Conservation (phyloP, 2,329 filamentous ascomycete genomes). For the Cytospora schulzeri region DNA sequence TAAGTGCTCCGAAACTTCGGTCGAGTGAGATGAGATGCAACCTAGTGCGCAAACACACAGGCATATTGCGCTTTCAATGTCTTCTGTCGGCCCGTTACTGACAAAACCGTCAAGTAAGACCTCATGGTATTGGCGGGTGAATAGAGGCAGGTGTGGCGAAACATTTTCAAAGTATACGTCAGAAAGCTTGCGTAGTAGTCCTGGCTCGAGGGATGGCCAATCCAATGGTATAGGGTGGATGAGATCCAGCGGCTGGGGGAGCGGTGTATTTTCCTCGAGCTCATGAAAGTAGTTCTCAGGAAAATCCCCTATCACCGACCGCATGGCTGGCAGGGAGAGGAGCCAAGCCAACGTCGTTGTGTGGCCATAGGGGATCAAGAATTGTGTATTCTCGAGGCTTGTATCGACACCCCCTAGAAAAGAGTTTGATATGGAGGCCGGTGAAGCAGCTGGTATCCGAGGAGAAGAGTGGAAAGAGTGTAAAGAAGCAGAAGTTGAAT, state of each 20-base stretch:
- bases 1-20: background rate
- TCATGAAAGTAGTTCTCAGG: slow-evolving; percentile 39
- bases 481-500: slow-evolving; percentile 15
- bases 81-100: slow-evolving; percentile 32
- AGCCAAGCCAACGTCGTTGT: slow-evolving; percentile 39
- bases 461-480: slow-evolving; percentile 24
- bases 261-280: slow-evolving; percentile 37
- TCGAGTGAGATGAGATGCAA: slow-evolving; percentile 30
- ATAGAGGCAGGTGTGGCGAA: slow-evolving; percentile 41
- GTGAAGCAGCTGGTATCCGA: slow-evolving; percentile 19
- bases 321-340: slow-evolving; percentile 38
- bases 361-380: slow-evolving; percentile 41
- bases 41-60: slow-evolving; percentile 43
- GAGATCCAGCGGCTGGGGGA: slow-evolving; percentile 37
- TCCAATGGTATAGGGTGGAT: slow-evolving; percentile 31
- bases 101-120: slow-evolving; percentile 35
- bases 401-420: slow-evolving; percentile 30
- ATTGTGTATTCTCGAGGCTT: slow-evolving; percentile 37
- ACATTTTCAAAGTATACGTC: slow-evolving; percentile 40
- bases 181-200: slow-evolving; percentile 34
- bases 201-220: slow-evolving; percentile 36
- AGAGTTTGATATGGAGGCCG: slow-evolving; percentile 24
- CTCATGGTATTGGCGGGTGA: slow-evolving; percentile 35
- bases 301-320: slow-evolving; percentile 38
- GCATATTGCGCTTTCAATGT: slow-evolving; percentile 39